Evolutionary conservation across 192 early-diverging fungal genomes (phyloP), one percentile per base, ranked within the genome.

Genomic region (Ramicandelaber brevisporus): DNA sequence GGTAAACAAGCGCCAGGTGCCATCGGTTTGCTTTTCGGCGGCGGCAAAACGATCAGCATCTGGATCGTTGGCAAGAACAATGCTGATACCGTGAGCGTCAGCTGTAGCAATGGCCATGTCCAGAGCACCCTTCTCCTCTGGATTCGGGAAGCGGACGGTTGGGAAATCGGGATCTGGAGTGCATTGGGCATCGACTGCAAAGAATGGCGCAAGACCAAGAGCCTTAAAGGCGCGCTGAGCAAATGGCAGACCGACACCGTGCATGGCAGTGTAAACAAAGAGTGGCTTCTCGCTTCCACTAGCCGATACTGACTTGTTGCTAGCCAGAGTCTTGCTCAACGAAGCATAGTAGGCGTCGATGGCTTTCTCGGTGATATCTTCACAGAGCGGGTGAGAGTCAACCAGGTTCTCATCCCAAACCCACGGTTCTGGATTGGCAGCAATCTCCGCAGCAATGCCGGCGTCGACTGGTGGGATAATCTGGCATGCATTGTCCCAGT

Each of bases 231-330:
- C 60, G 20, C 57, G 48, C 12, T 61, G 48, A 2, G 76, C 81
- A 54, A 71, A 82, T 9, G 61, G 64, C 5, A 59, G 50, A 13
- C 88, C 88, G 17, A 93, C 84, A 29, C 88, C 88, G 38, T 93
- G 88, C 88, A 93, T 90, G 10, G 88, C 66, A 13, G 83, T 93
- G 43, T 90, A 90, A 9, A 76, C 74, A 44, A 79, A 75, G 24
- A 35, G 38, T 24, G 55, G 38, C n/a, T n/a, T n/a, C 19, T 17
- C 14, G 6, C 40, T 46, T 11, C 24, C 5, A 2, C 31, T 5
- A 14, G 50, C 46, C 5, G n/a, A n/a, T n/a, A n/a, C n/a, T n/a
- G n/a, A n/a, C n/a, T n/a, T n/a, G n/a, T n/a, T n/a, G n/a, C n/a
- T n/a, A n/a, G n/a, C n/a, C n/a, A n/a, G n/a, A n/a, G n/a, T n/a